Evolutionary conservation across 495 filamentous ascomycete genomes (phyloP).

Genomic region (Xylaria telfairii): DNA sequence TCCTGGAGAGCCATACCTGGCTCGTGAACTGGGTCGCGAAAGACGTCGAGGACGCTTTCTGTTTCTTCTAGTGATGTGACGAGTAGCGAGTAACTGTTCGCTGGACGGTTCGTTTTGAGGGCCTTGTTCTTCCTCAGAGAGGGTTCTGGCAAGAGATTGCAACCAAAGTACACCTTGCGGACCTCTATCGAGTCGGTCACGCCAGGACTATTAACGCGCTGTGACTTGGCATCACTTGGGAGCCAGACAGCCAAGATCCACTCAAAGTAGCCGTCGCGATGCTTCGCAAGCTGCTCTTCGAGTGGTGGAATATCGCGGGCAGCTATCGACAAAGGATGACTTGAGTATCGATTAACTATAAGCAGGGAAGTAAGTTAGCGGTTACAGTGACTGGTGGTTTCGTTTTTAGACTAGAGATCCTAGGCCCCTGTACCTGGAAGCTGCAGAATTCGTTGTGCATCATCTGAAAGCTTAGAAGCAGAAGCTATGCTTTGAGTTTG

Average conservation of each 20-base stretch:
- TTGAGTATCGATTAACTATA: constrained; percentile 31
- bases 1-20: constrained; percentile 11
- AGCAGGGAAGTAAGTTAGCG: constrained; percentile 1
- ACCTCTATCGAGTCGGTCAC: constrained; percentile 18
- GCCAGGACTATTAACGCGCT: constrained; percentile 23
- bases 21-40: not conserved
- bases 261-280: constrained; percentile 59
- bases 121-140: constrained; percentile 13
- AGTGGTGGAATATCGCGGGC: constrained; percentile 42
- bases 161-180: constrained; percentile 48
- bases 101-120: constrained; percentile 11
- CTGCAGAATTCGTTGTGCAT: constrained; percentile 26
- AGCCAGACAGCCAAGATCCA: constrained; percentile 49
- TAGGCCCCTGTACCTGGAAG: constrained; percentile 32
- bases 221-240: constrained; percentile 20
- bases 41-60: constrained; percentile 18
- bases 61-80: constrained; percentile 30
- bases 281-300: constrained; percentile 51
- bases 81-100: constrained; percentile 30
- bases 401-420: not conserved
- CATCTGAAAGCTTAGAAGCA: constrained; percentile 18
- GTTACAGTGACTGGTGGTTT: not conserved
- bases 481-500: constrained; percentile 21
- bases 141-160: constrained; percentile 48
- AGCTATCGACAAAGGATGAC: constrained; percentile 42